Conservation (phyloP, 1,284 basidiomycete species). For the Leccinum griseonigrum region DNA sequence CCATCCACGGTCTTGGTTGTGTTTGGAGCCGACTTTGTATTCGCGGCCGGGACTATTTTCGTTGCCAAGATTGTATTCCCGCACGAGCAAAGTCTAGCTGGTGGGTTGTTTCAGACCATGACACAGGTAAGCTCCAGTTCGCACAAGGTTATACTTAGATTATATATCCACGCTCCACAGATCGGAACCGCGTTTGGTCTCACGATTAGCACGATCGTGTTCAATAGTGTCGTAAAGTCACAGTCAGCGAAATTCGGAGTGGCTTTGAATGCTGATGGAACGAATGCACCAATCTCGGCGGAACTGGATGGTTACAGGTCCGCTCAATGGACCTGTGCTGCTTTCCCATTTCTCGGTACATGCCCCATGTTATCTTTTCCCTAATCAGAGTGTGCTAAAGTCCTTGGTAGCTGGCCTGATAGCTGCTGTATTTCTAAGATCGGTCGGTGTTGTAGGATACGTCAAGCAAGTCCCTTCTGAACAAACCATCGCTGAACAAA, state of each 20-base stretch:
- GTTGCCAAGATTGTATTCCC: conserved; percentile 69
- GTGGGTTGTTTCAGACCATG: conserved; percentile 77
- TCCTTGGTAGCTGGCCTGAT: conserved; percentile 44
- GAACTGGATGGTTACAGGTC: conserved; percentile 55
- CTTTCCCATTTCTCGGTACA: conserved; percentile 57
- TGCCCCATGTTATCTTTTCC: conserved; percentile 3
- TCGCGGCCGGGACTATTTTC: conserved; percentile 72
- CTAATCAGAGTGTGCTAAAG: not conserved
- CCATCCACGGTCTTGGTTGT: conserved; percentile 72
- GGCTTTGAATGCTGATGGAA: conserved; percentile 24
- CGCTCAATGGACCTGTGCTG: conserved; percentile 65
- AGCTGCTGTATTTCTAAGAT: conserved; percentile 52
- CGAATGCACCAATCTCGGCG: conserved; percentile 37
- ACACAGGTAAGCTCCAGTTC: conserved; percentile 46
- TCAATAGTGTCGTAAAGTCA: conserved; percentile 46
- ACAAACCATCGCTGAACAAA: conserved; percentile 22
- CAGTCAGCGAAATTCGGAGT: conserved; percentile 34
- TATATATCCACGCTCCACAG: conserved; percentile 31
- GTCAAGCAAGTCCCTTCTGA: conserved; percentile 16
- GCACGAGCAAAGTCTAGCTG: conserved; percentile 78
- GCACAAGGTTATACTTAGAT: not conserved
- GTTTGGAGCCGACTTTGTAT: conserved; percentile 80
- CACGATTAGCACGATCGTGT: conserved; percentile 73
- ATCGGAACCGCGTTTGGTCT: conserved; percentile 76
- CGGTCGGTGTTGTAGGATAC: conserved; percentile 57